Evolutionary conservation across 805 yeast genomes (phyloP).

Genomic region (Cyberlindnera euphorbiiphila): DNA sequence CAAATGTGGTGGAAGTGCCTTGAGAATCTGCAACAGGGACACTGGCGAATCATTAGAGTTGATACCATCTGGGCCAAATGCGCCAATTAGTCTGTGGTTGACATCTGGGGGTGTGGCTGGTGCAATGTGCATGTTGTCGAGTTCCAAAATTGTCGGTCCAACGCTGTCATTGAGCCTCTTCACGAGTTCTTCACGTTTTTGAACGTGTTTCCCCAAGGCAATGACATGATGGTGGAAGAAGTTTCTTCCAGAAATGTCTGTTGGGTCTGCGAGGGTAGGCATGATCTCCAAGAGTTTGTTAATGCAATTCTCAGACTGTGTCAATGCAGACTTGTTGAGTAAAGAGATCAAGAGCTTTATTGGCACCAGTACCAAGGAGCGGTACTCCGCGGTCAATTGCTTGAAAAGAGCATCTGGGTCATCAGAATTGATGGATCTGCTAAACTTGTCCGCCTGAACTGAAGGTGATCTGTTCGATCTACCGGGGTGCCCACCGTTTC

Average conservation of each 20-base stretch:
- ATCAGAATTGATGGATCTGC: conserved; percentile 35
- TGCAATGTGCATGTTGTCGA: conserved; percentile 17
- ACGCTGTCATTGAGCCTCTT: conserved; percentile 5
- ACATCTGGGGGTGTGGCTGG: conserved; percentile 55
- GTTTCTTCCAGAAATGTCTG: conserved; percentile 78
- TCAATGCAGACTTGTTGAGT: conserved; percentile 60
- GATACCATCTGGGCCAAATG: conserved; percentile 61
- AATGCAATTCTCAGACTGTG: conserved; percentile 54
- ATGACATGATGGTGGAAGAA: conserved; percentile 83
- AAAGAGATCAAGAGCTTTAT: conserved; percentile 54
- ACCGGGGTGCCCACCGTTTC: not conserved
- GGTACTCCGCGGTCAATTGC: conserved; percentile 40
- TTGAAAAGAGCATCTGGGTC: conserved; percentile 41
- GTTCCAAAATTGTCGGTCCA: conserved; percentile 11
- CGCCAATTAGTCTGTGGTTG: conserved; percentile 43
- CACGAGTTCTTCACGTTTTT: conserved; percentile 18
- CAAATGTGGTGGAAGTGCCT: conserved; percentile 49
- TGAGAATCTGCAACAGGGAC: conserved; percentile 58
- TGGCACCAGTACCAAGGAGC: conserved; percentile 47
- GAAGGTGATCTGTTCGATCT: conserved; percentile 14
- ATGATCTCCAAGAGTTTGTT: conserved; percentile 49
- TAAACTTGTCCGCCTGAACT: conserved; percentile 21
- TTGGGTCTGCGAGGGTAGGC: conserved; percentile 53
- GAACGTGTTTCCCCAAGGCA: conserved; percentile 63
- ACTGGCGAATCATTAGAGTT: conserved; percentile 54